Conservation (phyloP, 139 green algal species). For the Chlorella sp. region DNA sequence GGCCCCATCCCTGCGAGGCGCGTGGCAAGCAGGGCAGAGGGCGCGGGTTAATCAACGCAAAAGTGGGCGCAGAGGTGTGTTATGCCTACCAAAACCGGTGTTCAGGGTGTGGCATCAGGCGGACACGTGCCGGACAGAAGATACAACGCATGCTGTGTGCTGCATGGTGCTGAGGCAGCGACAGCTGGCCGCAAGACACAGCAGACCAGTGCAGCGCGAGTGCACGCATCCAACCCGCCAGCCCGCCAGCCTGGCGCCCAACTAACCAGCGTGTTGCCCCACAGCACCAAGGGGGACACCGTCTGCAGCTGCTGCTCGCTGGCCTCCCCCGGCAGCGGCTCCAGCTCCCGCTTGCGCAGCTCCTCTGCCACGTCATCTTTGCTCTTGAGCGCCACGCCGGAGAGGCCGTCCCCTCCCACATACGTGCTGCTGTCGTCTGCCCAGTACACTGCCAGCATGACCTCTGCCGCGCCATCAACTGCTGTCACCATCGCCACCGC, state of each 20-base stretch:
- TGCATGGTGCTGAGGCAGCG: no score
- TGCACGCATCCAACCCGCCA: no score
- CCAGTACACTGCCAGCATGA: background rate
- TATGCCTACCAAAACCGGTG: background rate
- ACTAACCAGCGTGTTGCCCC: background rate
- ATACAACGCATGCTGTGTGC: background rate
- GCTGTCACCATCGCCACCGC: background rate
- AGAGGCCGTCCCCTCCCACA: no score
- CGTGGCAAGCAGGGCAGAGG: background rate
- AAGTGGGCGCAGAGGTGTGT: background rate
- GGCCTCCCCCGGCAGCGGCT: background rate
- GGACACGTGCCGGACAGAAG: no score
- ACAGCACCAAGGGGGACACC: conserved; percentile 5
- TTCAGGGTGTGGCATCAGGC: background rate
- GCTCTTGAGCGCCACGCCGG: background rate
- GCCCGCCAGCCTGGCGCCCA: no score
- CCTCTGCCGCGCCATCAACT: background rate
- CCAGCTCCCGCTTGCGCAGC: background rate
- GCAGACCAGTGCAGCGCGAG: background rate
- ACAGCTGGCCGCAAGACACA: background rate
- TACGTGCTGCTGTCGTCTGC: background rate
- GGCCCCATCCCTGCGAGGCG: conserved; percentile 53
- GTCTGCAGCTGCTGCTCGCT: background rate
- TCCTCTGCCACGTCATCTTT: background rate
- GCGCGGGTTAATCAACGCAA: background rate